These are phyloP conservation scores for Artemisia tridentata DNA, from an alignment of 129 eudicot genomes.

Conservation along the genomic window DNA sequence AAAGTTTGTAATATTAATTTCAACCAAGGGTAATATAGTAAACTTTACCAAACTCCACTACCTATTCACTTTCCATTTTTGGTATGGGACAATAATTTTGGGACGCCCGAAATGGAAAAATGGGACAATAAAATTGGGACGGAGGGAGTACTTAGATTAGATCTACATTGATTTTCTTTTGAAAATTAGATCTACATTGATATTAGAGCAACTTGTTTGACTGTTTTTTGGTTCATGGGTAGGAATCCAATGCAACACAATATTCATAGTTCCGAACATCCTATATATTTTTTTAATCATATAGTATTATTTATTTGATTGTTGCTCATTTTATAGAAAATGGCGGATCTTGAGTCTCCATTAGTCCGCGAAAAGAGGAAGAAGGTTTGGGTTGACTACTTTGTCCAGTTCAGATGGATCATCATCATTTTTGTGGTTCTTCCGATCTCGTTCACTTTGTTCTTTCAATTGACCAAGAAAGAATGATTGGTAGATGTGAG, in stretches of 20 bases:
- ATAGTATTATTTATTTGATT: constrained; percentile 3
- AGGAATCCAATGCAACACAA: background rate
- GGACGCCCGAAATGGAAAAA: too few species aligned
- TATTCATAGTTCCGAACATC: constrained; percentile 7
- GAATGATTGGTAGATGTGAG: constrained; percentile 92
- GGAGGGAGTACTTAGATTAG: too few species aligned
- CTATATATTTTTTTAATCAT: background rate
- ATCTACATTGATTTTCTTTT: too few species aligned
- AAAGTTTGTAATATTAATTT: too few species aligned
- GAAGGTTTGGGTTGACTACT: constrained; percentile 80
- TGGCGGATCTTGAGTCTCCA: constrained; percentile 92
- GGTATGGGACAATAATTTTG: too few species aligned
- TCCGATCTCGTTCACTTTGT: constrained; percentile 73
- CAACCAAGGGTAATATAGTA: too few species aligned
- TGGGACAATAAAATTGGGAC: too few species aligned
- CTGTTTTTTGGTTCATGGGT: constrained; percentile 21
- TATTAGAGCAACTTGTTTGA: constrained; percentile 9
- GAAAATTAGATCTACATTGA: constrained; percentile 15
- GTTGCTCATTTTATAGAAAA: constrained; percentile 22
- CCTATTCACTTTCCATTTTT: too few species aligned
- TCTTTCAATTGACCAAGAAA: constrained; percentile 78
- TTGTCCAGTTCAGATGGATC: constrained; percentile 90
- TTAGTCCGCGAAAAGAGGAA: constrained; percentile 86
- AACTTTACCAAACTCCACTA: too few species aligned
- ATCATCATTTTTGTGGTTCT: constrained; percentile 83